Base-by-base conservation (phyloP, 1,284 basidiomycete genomes). In the Papiliotrema nemorosa region DNA sequence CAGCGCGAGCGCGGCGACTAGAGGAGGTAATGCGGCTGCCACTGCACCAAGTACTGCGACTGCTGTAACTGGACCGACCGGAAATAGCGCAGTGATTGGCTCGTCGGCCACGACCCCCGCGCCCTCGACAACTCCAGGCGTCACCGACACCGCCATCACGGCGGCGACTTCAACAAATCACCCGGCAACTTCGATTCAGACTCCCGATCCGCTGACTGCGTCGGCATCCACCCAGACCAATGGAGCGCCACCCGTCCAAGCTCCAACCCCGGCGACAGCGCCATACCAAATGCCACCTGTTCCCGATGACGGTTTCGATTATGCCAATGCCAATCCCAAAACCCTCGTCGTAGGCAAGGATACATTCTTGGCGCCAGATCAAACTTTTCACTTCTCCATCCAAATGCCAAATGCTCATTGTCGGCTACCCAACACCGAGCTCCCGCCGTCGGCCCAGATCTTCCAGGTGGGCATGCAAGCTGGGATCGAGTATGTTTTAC, bases 401-500 rank as follows among this genome's bases (percentile, higher is more conserved):
- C 49, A 55, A 35, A 67, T 69, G 63, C 67, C 67, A 0, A 53
- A 37, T 13, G 20, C 35, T 10, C 60, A 69, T 44, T 66, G 49
- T 39, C 47, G 53, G 14, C 58, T 62, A 24, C n/a, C 37, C 1
- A 48, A 53, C 18, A 37, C 56, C 21, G 62, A 65, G 31, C 36
- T 69, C 5, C 67, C 67, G 7, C 65, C 67, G 1, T 55, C 60
- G 12, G 55, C 55, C 27, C 51, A 55, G 39, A 50, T 69, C 33
- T 53, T 54, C 37, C 67, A 69, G 38, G 48, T 66, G 7, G 65
- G 63, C 0, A 57, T 69, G 58, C 67, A 69, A 41, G 56, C 62
- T 14, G 45, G 53, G 2, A 60, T 69, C 2, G 63, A 66, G 47
- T 69, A 69, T 44, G 54, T 63, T 13, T 38, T 69, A 34, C 44